phyloP scores from a whole-genome alignment of 768 basidiomycete species.

The Clitopilus passeckerianus region DNA sequence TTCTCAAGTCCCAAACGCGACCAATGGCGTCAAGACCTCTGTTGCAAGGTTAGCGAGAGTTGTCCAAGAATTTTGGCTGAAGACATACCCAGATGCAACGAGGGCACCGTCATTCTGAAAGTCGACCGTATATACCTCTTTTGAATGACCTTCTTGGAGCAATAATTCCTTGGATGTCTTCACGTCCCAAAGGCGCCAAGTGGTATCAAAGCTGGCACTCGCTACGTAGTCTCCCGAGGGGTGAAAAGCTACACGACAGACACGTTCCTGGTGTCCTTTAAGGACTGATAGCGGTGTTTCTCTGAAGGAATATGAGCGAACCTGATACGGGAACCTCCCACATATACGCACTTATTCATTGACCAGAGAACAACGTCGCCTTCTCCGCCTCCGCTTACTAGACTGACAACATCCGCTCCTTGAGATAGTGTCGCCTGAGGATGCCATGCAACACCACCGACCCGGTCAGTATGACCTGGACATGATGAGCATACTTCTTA shows the following conservation, averaged over 20 bases:
- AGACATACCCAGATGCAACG: constrained; percentile 82
- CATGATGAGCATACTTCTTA: constrained; percentile 2
- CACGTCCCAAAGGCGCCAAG: constrained; percentile 97
- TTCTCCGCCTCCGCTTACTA: constrained; percentile 91
- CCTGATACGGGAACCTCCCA: neutral
- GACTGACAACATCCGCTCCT: constrained; percentile 61
- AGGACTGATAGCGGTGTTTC: constrained; percentile 83
- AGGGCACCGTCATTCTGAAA: constrained; percentile 95
- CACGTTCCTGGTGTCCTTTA: constrained; percentile 84
- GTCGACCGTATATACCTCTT: constrained; percentile 93
- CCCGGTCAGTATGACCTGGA: constrained; percentile 80
- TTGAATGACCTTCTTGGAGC: constrained; percentile 94
- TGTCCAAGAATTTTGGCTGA: neutral
- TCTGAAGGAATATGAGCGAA: constrained; percentile 31
- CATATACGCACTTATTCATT: constrained; percentile 57
- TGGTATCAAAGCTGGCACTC: constrained; percentile 94
- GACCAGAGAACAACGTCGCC: constrained; percentile 87
- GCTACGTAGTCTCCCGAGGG: constrained; percentile 92
- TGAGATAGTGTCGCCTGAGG: constrained; percentile 82
- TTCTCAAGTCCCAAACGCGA: constrained; percentile 94
- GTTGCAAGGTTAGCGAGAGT: constrained; percentile 2
- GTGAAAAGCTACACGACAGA: constrained; percentile 94
- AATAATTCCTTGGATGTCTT: constrained; percentile 75
- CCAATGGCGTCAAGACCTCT: constrained; percentile 97
- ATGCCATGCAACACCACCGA: constrained; percentile 98